Evolutionary conservation across 1,284 basidiomycete genomes (phyloP).

Genomic region (Puccinia hordei): DNA sequence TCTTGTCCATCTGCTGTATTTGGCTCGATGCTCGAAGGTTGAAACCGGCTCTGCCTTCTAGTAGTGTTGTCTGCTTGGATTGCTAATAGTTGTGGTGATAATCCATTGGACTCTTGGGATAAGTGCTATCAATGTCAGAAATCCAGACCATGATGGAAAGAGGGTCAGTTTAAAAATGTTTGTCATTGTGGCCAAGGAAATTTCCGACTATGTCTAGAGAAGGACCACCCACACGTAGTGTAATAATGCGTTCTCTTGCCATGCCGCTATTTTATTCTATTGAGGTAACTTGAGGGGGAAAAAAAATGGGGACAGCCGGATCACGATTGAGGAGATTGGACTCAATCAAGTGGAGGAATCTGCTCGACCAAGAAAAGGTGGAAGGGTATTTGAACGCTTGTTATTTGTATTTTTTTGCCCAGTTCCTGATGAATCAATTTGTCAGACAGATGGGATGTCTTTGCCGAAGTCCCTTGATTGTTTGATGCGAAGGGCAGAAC

Average conservation of each 20-base stretch:
- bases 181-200: background rate
- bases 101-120: background rate
- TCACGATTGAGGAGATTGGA: no score
- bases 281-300: no score
- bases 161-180: background rate
- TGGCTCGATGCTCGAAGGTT: background rate
- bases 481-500: no score
- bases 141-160: background rate
- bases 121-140: background rate
- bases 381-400: no score
- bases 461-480: no score
- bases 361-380: no score
- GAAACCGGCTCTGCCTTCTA: background rate
- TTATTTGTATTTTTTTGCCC: no score
- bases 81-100: background rate
- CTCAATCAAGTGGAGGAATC: no score
- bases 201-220: background rate
- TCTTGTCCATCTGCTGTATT: background rate
- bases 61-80: background rate
- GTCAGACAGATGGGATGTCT: no score
- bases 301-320: no score
- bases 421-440: no score
- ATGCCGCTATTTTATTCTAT: background rate
- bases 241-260: conserved; percentile 20
- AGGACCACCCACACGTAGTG: background rate